Evolutionary conservation across 2,329 filamentous ascomycete genomes (phyloP).

Genomic region (Ilyonectria destructans): DNA sequence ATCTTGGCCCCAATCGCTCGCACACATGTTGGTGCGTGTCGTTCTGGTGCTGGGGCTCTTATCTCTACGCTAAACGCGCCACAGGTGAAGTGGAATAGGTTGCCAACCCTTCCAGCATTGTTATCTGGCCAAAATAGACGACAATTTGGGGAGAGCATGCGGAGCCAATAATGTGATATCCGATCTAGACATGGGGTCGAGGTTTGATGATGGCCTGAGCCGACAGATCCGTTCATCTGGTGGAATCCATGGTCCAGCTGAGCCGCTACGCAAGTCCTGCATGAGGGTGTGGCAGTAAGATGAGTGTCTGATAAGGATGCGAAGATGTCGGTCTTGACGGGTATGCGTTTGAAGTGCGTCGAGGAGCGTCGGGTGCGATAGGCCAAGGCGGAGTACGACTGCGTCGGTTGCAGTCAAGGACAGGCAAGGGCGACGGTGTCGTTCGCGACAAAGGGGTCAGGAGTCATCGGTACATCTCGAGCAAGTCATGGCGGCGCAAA

Average conservation of each 20-base stretch:
- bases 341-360: slow-evolving; percentile 14
- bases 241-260: slow-evolving; percentile 10
- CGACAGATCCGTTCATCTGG: slow-evolving; percentile 24
- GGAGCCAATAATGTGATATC: slow-evolving; percentile 25
- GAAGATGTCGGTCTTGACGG: slow-evolving; percentile 5
- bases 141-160: slow-evolving; percentile 8
- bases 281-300: slow-evolving; percentile 14
- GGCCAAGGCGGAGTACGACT: neutral
- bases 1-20: slow-evolving; percentile 3
- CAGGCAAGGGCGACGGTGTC: slow-evolving; percentile 7
- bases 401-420: neutral
- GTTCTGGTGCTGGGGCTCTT: slow-evolving; percentile 27
- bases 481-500: neutral
- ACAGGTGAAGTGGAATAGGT: slow-evolving; percentile 31
- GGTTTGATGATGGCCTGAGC: slow-evolving; percentile 10
- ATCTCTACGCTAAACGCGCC: slow-evolving; percentile 44
- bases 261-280: slow-evolving; percentile 25
- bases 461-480: slow-evolving; percentile 10
- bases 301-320: slow-evolving; percentile 27
- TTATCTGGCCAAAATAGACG: slow-evolving; percentile 36
- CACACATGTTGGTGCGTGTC: slow-evolving; percentile 11
- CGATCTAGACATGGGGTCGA: slow-evolving; percentile 10
- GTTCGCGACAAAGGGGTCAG: neutral
- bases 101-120: slow-evolving; percentile 9
- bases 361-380: neutral